A percentile compares a stretch with the other conserved stretches of the same genome.
Conservation (phyloP, 2,329 filamentous ascomycete genomes). For the Hypoxylon sp. region DNA sequence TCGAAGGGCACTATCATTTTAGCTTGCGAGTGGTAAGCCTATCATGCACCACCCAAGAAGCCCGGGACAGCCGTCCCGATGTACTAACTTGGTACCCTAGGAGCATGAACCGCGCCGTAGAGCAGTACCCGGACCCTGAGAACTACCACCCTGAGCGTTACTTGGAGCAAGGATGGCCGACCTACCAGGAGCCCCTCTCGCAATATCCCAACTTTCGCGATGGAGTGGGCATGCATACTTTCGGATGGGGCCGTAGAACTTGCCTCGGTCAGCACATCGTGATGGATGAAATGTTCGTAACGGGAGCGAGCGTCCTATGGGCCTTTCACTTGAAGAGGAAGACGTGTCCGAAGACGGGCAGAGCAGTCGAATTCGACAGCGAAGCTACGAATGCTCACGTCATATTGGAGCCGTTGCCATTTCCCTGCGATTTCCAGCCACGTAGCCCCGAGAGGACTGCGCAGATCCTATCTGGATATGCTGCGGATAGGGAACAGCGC, state of each 20-base stretch:
- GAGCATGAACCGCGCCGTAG: constrained; percentile 68
- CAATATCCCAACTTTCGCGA: constrained; percentile 72
- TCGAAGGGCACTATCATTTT: constrained; percentile 62
- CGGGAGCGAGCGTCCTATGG: constrained; percentile 62
- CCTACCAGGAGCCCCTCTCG: constrained; percentile 72
- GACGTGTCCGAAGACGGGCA: constrained; percentile 57
- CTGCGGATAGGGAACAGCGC: constrained; percentile 50
- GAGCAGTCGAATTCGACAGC: constrained; percentile 59
- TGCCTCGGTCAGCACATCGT: constrained; percentile 73
- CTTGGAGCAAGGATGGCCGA: constrained; percentile 71
- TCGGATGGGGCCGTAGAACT: constrained; percentile 72
- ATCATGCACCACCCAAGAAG: background rate
- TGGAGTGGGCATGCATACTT: constrained; percentile 69
- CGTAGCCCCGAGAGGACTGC: constrained; percentile 55
- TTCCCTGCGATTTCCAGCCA: constrained; percentile 59
- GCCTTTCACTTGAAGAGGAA: constrained; percentile 59
- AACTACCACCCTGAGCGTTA: constrained; percentile 72
- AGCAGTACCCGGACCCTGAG: constrained; percentile 72
- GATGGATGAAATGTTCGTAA: constrained; percentile 68
- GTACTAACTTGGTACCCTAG: constrained; percentile 47
- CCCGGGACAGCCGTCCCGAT: background rate
- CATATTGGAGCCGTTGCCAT: constrained; percentile 63
- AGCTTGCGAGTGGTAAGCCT: constrained; percentile 62
- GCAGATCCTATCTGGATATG: constrained; percentile 55
- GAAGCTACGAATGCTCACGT: constrained; percentile 64